Evolutionary conservation across 1,139 yeast genomes (phyloP).

Genomic region (Hansenula anomala): DNA sequence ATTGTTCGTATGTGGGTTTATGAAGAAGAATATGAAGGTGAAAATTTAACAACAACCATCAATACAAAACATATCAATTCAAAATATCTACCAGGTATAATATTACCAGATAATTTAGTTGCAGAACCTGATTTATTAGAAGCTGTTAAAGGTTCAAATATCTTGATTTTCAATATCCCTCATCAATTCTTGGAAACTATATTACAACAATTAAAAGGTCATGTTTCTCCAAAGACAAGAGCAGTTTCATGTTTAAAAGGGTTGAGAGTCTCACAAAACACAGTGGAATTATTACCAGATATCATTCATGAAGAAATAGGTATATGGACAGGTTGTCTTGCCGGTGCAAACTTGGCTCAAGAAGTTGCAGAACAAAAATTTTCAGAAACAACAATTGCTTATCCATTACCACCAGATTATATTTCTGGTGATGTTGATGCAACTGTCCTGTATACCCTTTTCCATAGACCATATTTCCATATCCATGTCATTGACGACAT

Average conservation of each 20-base stretch:
- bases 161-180: conserved; percentile 85
- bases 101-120: conserved; percentile 70
- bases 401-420: conserved; percentile 64
- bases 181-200: conserved; percentile 84
- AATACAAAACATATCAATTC: conserved; percentile 86
- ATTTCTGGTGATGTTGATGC: conserved; percentile 68
- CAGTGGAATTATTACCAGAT: conserved; percentile 68
- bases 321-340: conserved; percentile 86
- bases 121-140: conserved; percentile 81
- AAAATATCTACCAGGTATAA: conserved; percentile 77
- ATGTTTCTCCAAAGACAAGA: conserved; percentile 61
- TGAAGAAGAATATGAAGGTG: conserved; percentile 70
- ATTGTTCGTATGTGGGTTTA: conserved; percentile 93
- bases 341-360: conserved; percentile 93
- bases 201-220: conserved; percentile 69
- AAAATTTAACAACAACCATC: conserved; percentile 79
- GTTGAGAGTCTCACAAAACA: conserved; percentile 67
- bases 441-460: conserved; percentile 60
- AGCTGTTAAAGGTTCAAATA: conserved; percentile 73
- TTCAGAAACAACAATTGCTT: conserved; percentile 95
- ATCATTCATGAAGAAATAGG: conserved; percentile 73
- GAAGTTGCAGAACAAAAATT: conserved; percentile 92
- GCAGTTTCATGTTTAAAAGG: conserved; percentile 95
- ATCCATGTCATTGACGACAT: conserved; percentile 85
- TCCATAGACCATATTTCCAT: conserved; percentile 96